Evolutionary conservation across 2,329 filamentous ascomycete genomes (phyloP), one percentile per base, ranked within the genome.

Genomic region (Passalora sequoiae): DNA sequence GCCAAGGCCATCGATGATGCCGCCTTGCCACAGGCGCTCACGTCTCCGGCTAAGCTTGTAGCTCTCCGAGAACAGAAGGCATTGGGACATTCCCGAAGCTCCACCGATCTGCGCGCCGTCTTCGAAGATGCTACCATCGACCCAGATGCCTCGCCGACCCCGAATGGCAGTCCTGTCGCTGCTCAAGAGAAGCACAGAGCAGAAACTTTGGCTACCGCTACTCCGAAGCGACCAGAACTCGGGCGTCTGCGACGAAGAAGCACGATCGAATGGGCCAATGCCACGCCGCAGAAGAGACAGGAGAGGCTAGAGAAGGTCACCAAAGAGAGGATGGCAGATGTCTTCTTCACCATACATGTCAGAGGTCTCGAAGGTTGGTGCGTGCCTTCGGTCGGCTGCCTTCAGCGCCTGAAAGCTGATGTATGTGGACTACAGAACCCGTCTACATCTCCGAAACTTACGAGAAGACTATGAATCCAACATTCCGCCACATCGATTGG

Each of bases 381-480:
- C 2, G 19, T n/a, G n/a, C n/a, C n/a, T n/a, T n/a, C n/a, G n/a
- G n/a, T n/a, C n/a, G n/a, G n/a, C n/a, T n/a, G n/a, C n/a, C n/a
- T n/a, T n/a, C n/a, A 40, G 16, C 13, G 24, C 36, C 17, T 40
- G 32, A 43, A 16, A 25, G 42, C 53, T 58, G 49, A 59, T 32
- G 28, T 15, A 49, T 15, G 16, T 12, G 32, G n/a, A n/a, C 37
- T 21, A 66, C 74, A 35, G 82, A 87, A 12, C 89, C 91, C 0
- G 69, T 96, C n/a, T 96, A 96, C 63, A 78, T 95, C 57, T 95
- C 89, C 60, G 91, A 97, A 67, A 73, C 84, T 16, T 77, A 53
- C 20, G 77, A 84, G 55, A 80, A 81, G 58, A 81, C 86, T n/a
- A 89, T 88, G 64, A 96, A 96, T 63, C 92, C 92, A 51, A 88